A percentile compares a stretch with the other conserved stretches of the same genome.
These are phyloP conservation scores for Suhomyces faveliae DNA, from an alignment of 805 yeast genomes.

Conservation along the genomic window DNA sequence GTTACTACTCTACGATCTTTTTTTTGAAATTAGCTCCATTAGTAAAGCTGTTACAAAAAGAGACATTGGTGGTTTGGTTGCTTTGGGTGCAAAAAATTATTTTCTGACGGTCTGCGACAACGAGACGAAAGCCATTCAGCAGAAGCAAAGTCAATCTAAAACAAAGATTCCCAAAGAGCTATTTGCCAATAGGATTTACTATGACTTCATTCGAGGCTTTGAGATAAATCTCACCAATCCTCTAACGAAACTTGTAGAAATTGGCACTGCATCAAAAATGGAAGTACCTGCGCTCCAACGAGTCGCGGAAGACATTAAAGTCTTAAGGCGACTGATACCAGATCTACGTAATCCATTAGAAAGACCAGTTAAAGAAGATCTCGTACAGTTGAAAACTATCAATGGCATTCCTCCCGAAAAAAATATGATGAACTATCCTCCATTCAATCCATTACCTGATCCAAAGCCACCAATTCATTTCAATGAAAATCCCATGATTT, in stretches of 20 bases:
- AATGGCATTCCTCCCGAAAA: constrained; percentile 20
- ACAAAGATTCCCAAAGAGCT: constrained; percentile 12
- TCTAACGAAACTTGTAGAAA: background rate
- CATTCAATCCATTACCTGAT: constrained; percentile 21
- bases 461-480: constrained; percentile 15
- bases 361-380: background rate
- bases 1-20: background rate
- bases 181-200: constrained; percentile 12
- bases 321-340: too few relatives aligned
- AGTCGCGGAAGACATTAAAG: background rate
- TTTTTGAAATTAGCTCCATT: background rate
- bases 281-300: background rate
- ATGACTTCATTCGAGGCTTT: constrained; percentile 13
- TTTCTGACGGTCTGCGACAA: background rate
- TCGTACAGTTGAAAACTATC: constrained; percentile 10
- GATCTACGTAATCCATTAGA: too few relatives aligned
- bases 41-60: background rate
- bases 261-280: background rate
- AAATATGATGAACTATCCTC: constrained; percentile 27
- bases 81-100: background rate
- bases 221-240: background rate
- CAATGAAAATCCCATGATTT: background rate
- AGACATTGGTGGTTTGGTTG: background rate
- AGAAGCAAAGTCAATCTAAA: background rate
- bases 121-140: background rate